These are phyloP conservation scores for Fusarium sp. DNA, from an alignment of 2,329 filamentous ascomycete genomes.

Conservation along the genomic window DNA sequence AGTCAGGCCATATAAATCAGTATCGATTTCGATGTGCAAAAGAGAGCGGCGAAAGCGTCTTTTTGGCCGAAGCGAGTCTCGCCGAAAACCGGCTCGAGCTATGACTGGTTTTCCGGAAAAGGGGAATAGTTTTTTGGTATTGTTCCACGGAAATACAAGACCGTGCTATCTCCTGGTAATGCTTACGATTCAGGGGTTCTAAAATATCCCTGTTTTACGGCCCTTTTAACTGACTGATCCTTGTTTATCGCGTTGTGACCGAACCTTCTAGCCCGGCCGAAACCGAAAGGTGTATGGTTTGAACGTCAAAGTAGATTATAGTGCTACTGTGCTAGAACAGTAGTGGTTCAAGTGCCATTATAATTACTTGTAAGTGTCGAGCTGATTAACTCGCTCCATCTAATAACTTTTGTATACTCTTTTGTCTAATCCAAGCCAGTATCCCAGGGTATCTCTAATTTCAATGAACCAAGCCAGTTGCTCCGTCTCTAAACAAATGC, in stretches of 20 bases:
- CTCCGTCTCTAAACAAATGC: not conserved
- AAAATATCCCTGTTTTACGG: not conserved
- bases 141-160: constrained; percentile 27
- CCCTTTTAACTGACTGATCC: constrained; percentile 7
- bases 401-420: not conserved
- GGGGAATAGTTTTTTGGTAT: constrained; percentile 21
- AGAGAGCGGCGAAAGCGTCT: not conserved
- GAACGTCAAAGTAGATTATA: not conserved
- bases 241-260: not conserved
- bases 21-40: not conserved
- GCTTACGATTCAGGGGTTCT: constrained; percentile 10
- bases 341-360: not conserved
- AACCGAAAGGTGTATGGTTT: not conserved
- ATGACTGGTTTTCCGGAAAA: constrained; percentile 1
- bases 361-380: not conserved
- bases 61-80: constrained; percentile 5
- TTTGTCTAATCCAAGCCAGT: constrained; percentile 15
- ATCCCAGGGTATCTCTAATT: constrained; percentile 27
- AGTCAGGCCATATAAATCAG: not conserved
- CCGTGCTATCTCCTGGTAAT: constrained; percentile 13
- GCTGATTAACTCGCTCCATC: not conserved
- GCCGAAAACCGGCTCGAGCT: constrained; percentile 16
- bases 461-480: not conserved
- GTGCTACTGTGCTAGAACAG: not conserved
- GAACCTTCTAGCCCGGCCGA: constrained; percentile 12